phyloP scores from a whole-genome alignment of 164 flowering plant species.

The Akebia trifoliata region DNA sequence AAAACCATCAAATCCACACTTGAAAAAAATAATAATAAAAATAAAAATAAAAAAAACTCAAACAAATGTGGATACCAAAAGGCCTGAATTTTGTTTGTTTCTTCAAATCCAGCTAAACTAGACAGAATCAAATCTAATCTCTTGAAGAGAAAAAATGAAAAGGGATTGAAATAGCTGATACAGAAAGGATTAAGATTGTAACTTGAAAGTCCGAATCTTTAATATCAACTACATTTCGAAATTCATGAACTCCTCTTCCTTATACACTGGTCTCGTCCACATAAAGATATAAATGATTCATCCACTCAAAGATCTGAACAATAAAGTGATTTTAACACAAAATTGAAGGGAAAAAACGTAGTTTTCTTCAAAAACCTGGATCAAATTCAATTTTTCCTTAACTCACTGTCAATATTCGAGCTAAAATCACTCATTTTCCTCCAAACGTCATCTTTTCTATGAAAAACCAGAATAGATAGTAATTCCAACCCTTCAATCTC shows the following conservation, averaged over 20 bases:
- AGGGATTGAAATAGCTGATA: too few relatives aligned
- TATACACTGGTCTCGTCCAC: background rate
- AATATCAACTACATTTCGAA: background rate
- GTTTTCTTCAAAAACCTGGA: too few relatives aligned
- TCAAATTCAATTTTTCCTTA: too few relatives aligned
- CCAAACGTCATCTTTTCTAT: background rate
- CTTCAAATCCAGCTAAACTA: background rate
- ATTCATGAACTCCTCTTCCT: background rate
- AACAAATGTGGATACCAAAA: slow-evolving; percentile 2
- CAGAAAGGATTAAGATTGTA: background rate
- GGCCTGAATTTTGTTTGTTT: background rate
- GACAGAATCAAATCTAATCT: background rate
- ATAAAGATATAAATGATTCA: background rate
- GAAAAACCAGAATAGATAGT: background rate
- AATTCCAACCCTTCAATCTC: background rate
- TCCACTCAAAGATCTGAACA: background rate
- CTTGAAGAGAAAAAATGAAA: too few relatives aligned
- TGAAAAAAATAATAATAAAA: too few relatives aligned
- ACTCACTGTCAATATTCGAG: too few relatives aligned
- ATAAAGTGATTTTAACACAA: background rate
- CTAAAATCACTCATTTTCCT: too few relatives aligned
- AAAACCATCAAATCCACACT: slow-evolving; percentile 16
- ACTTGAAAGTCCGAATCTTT: background rate
- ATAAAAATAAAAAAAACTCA: too few relatives aligned
- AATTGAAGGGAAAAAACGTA: too few relatives aligned